Percentiles rank a stretch among this genome's conserved stretches.
Evolutionary conservation across 352 stramenopile genomes (phyloP).

Genomic region (Vaucheria bursata): DNA sequence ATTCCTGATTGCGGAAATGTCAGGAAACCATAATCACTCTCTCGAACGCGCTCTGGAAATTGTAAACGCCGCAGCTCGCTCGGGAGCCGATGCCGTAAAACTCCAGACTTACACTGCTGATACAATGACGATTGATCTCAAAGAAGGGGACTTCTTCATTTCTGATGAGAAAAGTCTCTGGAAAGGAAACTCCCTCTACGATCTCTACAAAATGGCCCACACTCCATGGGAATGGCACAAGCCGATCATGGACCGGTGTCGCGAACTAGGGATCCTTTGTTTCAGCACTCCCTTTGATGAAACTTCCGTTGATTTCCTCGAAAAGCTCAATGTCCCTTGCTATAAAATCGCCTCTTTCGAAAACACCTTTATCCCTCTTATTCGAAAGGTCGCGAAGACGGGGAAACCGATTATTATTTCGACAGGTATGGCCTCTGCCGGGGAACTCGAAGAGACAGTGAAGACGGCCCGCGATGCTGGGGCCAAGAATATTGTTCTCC

Average conservation of each 20-base stretch:
- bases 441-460: neutral
- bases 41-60: neutral
- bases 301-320: neutral
- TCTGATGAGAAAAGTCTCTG: too few species aligned
- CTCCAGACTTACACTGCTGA: neutral
- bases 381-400: neutral
- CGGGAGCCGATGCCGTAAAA: neutral
- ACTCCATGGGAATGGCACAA: neutral
- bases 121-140: neutral
- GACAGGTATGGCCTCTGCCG: neutral
- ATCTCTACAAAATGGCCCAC: neutral
- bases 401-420: neutral
- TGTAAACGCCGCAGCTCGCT: neutral
- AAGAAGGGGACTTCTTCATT: too few species aligned
- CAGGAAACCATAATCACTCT: neutral
- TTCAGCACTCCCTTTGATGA: neutral
- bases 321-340: neutral
- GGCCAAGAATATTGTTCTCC: neutral
- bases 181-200: neutral
- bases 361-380: neutral
- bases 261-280: neutral
- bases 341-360: constrained; percentile 1
- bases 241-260: neutral
- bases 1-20: neutral
- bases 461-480: neutral